These are phyloP conservation scores for Solanum boliviense DNA, from an alignment of 257 asterid genomes.

Conservation along the genomic window DNA sequence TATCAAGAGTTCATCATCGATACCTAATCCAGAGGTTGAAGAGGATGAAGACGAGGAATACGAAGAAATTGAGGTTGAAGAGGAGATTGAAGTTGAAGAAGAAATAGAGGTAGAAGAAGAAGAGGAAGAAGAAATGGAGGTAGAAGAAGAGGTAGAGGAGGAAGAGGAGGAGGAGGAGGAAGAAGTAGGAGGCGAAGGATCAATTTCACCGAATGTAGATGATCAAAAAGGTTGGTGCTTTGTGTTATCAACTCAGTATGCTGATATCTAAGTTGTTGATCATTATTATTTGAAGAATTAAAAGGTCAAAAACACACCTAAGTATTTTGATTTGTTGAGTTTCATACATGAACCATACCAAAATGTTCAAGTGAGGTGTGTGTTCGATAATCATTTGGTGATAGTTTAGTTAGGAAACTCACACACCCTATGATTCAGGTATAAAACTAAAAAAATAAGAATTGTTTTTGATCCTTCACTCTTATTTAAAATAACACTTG, in stretches of 20 bases:
- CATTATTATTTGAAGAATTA: not conserved
- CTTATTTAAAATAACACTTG: not conserved
- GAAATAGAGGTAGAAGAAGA: not conserved
- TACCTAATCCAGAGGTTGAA: not conserved
- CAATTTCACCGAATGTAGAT: not conserved
- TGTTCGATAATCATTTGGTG: not conserved
- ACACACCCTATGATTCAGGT: not conserved
- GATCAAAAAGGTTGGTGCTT: not conserved
- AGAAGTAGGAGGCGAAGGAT: not conserved
- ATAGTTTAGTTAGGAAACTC: not conserved
- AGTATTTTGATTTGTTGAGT: not conserved
- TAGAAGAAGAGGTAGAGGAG: not conserved
- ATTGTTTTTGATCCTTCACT: not conserved
- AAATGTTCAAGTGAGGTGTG: not conserved
- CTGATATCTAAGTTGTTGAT: not conserved
- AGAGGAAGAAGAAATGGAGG: not conserved
- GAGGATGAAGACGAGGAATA: slow-evolving; percentile 8
- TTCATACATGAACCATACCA: not conserved
- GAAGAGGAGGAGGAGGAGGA: not conserved
- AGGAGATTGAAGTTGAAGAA: not conserved
- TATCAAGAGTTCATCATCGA: not conserved
- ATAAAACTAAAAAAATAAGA: not conserved
- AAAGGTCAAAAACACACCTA: not conserved
- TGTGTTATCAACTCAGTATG: not conserved
- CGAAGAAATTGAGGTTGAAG: not conserved